Conservation (phyloP, 352 stramenopile species). For the Phytophthora fragariae region DNA sequence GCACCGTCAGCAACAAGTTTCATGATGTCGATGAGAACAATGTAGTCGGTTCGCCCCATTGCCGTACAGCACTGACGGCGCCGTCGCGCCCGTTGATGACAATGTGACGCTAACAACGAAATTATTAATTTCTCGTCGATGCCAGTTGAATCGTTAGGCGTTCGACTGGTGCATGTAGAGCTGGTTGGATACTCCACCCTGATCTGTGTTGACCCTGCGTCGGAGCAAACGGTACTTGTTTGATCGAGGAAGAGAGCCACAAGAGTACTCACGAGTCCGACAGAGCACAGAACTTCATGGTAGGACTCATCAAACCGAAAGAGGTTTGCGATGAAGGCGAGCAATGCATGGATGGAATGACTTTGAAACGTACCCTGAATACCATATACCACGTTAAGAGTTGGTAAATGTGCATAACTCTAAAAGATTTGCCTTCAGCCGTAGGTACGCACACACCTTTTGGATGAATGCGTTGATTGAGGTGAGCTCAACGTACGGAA, state of each 20-base stretch:
- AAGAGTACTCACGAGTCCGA: slow-evolving; percentile 50
- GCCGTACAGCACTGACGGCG: slow-evolving; percentile 11
- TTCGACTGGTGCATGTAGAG: slow-evolving; percentile 34
- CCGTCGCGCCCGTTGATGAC: slow-evolving; percentile 43
- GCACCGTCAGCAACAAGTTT: slow-evolving; percentile 33
- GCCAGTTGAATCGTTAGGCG: slow-evolving; percentile 22
- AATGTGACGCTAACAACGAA: slow-evolving; percentile 60
- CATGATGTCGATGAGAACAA: slow-evolving; percentile 55
- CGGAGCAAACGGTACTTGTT: slow-evolving; percentile 36
- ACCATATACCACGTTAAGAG: slow-evolving; percentile 23
- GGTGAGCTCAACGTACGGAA: slow-evolving; percentile 58
- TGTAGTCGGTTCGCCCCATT: slow-evolving; percentile 45
- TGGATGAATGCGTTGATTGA: slow-evolving; percentile 45
- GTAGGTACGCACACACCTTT: slow-evolving; percentile 28
- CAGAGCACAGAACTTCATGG: slow-evolving; percentile 43
- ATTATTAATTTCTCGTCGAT: slow-evolving; percentile 50
- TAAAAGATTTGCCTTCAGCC: neutral
- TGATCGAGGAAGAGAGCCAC: slow-evolving; percentile 55
- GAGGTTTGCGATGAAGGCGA: slow-evolving; percentile 50
- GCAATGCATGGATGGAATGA: slow-evolving; percentile 43
- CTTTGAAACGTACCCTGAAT: slow-evolving; percentile 28
- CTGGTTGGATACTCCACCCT: slow-evolving; percentile 63
- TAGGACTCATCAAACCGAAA: slow-evolving; percentile 59
- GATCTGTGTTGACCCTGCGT: slow-evolving; percentile 47
- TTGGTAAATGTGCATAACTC: slow-evolving; percentile 8